Conservation (phyloP, 331 rosid genomes). For the Acacia pycnantha region DNA sequence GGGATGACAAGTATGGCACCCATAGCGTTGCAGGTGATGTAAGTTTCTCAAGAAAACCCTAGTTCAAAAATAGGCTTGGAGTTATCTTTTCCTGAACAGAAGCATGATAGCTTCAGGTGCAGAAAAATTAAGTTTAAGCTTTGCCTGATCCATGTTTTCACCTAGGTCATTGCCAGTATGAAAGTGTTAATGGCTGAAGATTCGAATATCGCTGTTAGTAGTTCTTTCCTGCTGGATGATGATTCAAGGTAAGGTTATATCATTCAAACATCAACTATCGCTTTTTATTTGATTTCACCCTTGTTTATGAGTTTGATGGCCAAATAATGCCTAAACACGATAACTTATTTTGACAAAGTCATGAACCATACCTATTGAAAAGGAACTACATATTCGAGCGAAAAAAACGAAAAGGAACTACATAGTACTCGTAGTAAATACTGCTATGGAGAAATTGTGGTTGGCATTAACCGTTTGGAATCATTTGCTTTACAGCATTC, state of each 20-base stretch:
- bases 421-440: neutral
- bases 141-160: constrained; percentile 15
- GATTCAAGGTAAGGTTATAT: constrained; percentile 65
- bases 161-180: constrained; percentile 77
- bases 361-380: neutral
- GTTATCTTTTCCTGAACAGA: constrained; percentile 21
- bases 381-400: constrained; percentile 7
- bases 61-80: constrained; percentile 34
- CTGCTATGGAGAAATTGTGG: neutral
- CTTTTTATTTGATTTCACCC: neutral
- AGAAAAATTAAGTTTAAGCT: constrained; percentile 9
- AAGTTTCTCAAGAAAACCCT: constrained; percentile 48
- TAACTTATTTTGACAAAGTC: neutral
- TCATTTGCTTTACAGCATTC: constrained; percentile 56
- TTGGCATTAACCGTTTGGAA: constrained; percentile 26
- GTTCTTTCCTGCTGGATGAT: constrained; percentile 78
- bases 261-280: neutral
- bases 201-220: constrained; percentile 78
- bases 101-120: constrained; percentile 18
- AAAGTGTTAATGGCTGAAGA: constrained; percentile 85
- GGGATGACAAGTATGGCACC: constrained; percentile 89
- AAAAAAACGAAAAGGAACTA: constrained; percentile 5
- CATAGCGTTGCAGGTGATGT: constrained; percentile 77
- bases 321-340: neutral
- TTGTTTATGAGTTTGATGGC: neutral